Evolutionary conservation across 1,139 yeast genomes (phyloP).

Genomic region (Saccharomyces hybrid): DNA sequence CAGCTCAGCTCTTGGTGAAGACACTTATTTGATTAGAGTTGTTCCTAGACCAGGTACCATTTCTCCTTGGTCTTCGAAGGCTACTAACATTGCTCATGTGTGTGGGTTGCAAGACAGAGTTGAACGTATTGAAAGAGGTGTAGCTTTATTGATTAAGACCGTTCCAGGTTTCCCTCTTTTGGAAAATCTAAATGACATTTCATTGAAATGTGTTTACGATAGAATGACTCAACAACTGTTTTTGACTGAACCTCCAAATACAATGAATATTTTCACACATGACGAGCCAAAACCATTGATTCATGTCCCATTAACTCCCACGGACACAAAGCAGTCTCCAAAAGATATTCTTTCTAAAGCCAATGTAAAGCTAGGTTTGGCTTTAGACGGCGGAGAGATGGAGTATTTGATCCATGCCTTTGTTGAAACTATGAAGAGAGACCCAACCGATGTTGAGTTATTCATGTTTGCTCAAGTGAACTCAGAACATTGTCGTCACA

Average conservation of each 20-base stretch:
- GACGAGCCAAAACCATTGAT: slow-evolving; percentile 84
- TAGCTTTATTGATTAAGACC: slow-evolving; percentile 63
- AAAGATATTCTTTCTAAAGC: slow-evolving; percentile 62
- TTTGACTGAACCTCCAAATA: slow-evolving; percentile 51
- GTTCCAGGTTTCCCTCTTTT: slow-evolving; percentile 60
- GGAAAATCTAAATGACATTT: slow-evolving; percentile 44
- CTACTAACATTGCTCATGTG: slow-evolving; percentile 85
- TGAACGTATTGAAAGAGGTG: slow-evolving; percentile 86
- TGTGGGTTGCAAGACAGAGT: slow-evolving; percentile 71
- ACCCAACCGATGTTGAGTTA: slow-evolving; percentile 95
- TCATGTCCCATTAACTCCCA: slow-evolving; percentile 48
- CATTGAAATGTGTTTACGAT: slow-evolving; percentile 72
- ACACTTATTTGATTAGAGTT: slow-evolving; percentile 60
- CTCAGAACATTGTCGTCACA: slow-evolving; percentile 99
- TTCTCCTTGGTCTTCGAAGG: slow-evolving; percentile 99
- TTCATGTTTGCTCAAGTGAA: slow-evolving; percentile 99
- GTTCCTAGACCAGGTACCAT: slow-evolving; percentile 94
- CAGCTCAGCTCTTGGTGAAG: slow-evolving; percentile 37
- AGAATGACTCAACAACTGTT: slow-evolving; percentile 86
- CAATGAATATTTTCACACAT: slow-evolving; percentile 65
- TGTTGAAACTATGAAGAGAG: slow-evolving; percentile 64
- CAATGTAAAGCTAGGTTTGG: slow-evolving; percentile 80
- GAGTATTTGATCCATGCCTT: slow-evolving; percentile 80
- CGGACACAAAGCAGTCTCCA: slow-evolving; percentile 35
- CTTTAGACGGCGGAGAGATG: slow-evolving; percentile 88